Evolutionary conservation across 1,284 basidiomycete genomes (phyloP).

Genomic region (Inonotus obliquus): DNA sequence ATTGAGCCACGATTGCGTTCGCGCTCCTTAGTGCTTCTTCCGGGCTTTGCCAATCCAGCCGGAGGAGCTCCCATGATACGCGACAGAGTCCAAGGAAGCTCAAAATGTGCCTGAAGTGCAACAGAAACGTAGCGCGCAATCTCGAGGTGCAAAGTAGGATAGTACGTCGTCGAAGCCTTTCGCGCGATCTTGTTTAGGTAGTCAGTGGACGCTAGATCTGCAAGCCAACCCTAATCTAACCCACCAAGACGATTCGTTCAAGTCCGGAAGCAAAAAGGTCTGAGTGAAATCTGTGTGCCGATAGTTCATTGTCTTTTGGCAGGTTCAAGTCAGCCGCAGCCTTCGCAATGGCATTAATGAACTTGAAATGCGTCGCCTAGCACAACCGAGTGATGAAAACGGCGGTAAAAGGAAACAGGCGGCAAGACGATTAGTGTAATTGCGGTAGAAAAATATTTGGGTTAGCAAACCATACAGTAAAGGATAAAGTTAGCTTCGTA

Average conservation of each 20-base stretch:
- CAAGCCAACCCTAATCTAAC: conserved; percentile 22
- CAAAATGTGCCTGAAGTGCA: conserved; percentile 57
- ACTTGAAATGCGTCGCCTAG: conserved; percentile 80
- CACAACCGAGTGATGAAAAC: too few relatives aligned
- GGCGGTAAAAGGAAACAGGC: neutral
- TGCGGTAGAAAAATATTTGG: neutral
- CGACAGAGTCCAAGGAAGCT: conserved; percentile 71
- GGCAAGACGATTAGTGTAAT: neutral
- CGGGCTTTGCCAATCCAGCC: conserved; percentile 41
- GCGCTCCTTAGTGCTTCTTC: conserved; percentile 14
- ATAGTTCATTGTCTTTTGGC: conserved; percentile 62
- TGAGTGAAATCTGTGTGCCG: conserved; percentile 74
- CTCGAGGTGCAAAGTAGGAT: conserved; percentile 89
- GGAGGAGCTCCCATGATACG: conserved; percentile 70
- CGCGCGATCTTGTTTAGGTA: conserved; percentile 68
- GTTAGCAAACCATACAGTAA: neutral
- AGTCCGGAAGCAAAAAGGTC: conserved; percentile 87
- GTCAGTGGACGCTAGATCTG: neutral
- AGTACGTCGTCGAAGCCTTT: conserved; percentile 90
- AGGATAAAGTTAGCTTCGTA: conserved; percentile 36
- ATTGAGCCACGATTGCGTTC: conserved; percentile 10
- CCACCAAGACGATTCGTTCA: conserved; percentile 73
- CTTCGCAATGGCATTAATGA: conserved; percentile 74
- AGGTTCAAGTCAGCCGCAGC: conserved; percentile 58
- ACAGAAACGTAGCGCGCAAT: conserved; percentile 77